Evolutionary conservation across 2,329 filamentous ascomycete species (phyloP).

Genomic region (Allantophomopsis cytisporea): DNA sequence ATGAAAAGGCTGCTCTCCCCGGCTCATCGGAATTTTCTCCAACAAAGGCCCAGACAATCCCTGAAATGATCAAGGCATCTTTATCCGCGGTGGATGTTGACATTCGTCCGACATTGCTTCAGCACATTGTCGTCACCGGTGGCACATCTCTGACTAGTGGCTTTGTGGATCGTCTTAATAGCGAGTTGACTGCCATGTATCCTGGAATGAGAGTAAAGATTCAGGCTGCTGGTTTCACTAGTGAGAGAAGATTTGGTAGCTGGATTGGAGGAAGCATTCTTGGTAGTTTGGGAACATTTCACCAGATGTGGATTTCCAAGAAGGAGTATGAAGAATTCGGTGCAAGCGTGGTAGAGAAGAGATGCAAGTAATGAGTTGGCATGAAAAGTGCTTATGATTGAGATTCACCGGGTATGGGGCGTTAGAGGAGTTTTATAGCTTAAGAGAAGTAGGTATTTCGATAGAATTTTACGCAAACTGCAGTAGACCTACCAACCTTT

Average conservation of each 20-base stretch:
- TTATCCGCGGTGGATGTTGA: conserved; percentile 79
- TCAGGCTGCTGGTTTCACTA: conserved; percentile 72
- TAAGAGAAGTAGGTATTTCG: too few species aligned
- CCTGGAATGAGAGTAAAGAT: conserved; percentile 80
- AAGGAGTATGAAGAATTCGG: conserved; percentile 98
- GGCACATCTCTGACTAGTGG: conserved; percentile 79
- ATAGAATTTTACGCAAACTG: too few species aligned
- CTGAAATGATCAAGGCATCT: conserved; percentile 65
- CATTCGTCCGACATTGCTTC: conserved; percentile 67
- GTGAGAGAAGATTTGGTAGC: conserved; percentile 80
- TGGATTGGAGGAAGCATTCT: conserved; percentile 97
- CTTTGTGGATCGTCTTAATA: conserved; percentile 80
- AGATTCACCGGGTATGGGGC: too few species aligned
- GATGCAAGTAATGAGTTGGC: conserved; percentile 58
- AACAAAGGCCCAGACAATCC: conserved; percentile 66
- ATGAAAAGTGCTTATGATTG: conserved; percentile 4
- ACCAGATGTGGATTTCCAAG: conserved; percentile 98
- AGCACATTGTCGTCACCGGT: conserved; percentile 87
- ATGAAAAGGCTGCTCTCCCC: conserved; percentile 61
- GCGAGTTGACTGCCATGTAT: conserved; percentile 69
- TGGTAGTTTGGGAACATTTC: conserved; percentile 89
- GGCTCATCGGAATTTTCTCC: conserved; percentile 27
- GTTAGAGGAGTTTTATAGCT: conserved; percentile 9
- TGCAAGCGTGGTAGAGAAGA: conserved; percentile 79
- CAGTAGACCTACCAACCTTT: conserved; percentile 43